Evolutionary conservation across 2,329 filamentous ascomycete species (phyloP), one percentile per base, ranked within the genome.

Genomic region (Diplodia mutila): DNA sequence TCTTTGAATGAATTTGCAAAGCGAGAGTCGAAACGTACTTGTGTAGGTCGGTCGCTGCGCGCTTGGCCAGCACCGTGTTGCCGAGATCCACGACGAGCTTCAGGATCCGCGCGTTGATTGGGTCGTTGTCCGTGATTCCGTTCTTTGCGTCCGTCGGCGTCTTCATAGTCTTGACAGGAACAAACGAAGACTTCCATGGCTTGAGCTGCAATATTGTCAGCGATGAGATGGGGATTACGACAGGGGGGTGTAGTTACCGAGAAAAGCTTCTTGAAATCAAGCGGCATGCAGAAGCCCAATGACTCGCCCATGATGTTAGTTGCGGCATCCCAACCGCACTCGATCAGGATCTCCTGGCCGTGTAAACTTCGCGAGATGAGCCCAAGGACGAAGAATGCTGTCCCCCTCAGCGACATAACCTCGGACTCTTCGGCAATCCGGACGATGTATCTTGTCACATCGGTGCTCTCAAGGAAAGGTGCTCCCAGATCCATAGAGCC

Each of bases 401-500:
- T 99, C 46, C 96, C 95, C 53, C 96, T 87, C 73, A 99, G 85
- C 68, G 93, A 97, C 88, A 99, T 90, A 61, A 99, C 91, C 72
- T 94, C 89, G 51, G 95, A 94, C 32, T 85, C 83, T 77, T 97
- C 92, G 0, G 95, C 95, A 75, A 99, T 97, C 70, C 89, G 85
- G 55, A 98, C 89, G 70, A 99, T 94, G 70, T 90, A 88, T 74
- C 90, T 88, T 21, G 98, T 93, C 46, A 98, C 93, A 71, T 97
- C 92, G 46, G 89, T 92, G 67, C 91, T 90, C 79, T 97, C 95
- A 3, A 99, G 84, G 77, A 99, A 99, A 0, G 93, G 93, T 1
- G 94, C 94, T 1, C 95, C 95, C 1, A 97, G 88, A 74, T 98
- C 94, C 94, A 99, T 98, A 0, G 94, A 97, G 0, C 95, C 95